Base-by-base conservation (phyloP, 2,329 filamentous ascomycete genomes). In the Lachnellula hyalina region DNA sequence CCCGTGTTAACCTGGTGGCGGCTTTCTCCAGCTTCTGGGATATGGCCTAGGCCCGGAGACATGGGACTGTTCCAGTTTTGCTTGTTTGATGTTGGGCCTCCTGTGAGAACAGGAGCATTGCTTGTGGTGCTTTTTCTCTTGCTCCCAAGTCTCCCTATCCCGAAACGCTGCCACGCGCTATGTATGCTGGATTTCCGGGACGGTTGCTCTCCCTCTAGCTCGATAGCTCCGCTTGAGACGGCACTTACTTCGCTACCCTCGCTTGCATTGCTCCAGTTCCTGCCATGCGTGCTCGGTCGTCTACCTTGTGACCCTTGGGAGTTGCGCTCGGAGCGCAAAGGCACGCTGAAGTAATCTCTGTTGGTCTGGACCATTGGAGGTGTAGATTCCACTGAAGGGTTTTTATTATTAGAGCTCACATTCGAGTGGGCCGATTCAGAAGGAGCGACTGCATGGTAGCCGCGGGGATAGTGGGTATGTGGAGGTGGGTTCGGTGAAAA, bases 131-230 rank as follows among this genome's bases (percentile, higher is more conserved):
- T 51, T 44, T 17, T 48, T 46, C 12, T 32, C 38, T 53, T 51
- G 9, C 48, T 56, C 0, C 56, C 35, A 19, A 60, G 55, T 5
- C 58, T 46, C 4, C 58, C 78, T 74, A 50, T 75, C n/a, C 58
- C 54, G 21, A 65, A 19, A 2, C 56, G 54, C 44, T 56, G 53
- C 12, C 61, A 34, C 8, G 55, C 49, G 23, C 53, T 23, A 2
- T 55, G 49, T 5, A 63, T 44, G 25, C 57, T 55, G 2, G 51
- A 56, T 15, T 47, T 47, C 8, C 52, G 34, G 9, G 38, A 41
- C 21, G n/a, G 17, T 7, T 44, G 47, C 7, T 52, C 55, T 3
- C 55, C 56, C 21, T 63, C 63, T 3, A 65, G 49, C 40, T 66
- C 63, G 9, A 55, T 55, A 1, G 51, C 36, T 8, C 45, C 48